Percentiles rank a stretch among this genome's conserved stretches.
Evolutionary conservation across 2,329 filamentous ascomycete genomes (phyloP).

Genomic region (Fonsecaea pedrosoi): DNA sequence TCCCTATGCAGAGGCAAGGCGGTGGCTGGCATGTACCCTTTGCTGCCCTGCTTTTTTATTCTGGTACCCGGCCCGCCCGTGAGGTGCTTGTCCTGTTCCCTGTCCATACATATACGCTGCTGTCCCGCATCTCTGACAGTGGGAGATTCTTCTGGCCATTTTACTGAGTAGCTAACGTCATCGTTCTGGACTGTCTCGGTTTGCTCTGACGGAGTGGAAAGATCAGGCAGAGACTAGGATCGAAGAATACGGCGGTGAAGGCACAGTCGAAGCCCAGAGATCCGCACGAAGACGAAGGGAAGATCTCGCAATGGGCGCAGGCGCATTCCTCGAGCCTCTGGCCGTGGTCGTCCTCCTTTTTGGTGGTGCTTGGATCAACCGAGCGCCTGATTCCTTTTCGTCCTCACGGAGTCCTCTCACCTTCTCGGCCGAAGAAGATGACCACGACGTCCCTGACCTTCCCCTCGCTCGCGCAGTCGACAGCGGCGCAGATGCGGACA

Average conservation of each 20-base stretch:
- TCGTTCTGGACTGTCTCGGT: neutral
- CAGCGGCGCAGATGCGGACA: conserved; percentile 23
- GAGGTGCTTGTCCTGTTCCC: neutral
- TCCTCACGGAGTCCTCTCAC: conserved; percentile 27
- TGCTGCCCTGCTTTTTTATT: conserved; percentile 1
- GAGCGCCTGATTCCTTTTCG: conserved; percentile 50
- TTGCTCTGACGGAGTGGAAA: neutral
- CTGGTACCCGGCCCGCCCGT: neutral
- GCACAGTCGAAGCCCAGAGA: neutral
- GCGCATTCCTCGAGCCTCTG: conserved; percentile 66
- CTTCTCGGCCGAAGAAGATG: conserved; percentile 20
- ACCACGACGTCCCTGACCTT: conserved; percentile 31
- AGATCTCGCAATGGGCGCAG: conserved; percentile 56
- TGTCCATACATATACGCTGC: neutral
- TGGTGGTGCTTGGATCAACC: conserved; percentile 68
- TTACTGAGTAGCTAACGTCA: neutral
- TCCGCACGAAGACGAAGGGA: neutral
- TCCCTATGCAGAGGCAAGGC: neutral
- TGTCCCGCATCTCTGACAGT: neutral
- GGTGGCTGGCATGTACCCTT: conserved; percentile 2
- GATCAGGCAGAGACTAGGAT: neutral
- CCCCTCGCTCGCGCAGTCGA: conserved; percentile 21
- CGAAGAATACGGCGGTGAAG: neutral
- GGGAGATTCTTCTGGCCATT: neutral
- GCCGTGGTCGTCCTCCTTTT: conserved; percentile 66